Evolutionary conservation across 108 stramenopile species (phyloP), one percentile per base, ranked within the genome.

Genomic region (Fistulifera solaris): DNA sequence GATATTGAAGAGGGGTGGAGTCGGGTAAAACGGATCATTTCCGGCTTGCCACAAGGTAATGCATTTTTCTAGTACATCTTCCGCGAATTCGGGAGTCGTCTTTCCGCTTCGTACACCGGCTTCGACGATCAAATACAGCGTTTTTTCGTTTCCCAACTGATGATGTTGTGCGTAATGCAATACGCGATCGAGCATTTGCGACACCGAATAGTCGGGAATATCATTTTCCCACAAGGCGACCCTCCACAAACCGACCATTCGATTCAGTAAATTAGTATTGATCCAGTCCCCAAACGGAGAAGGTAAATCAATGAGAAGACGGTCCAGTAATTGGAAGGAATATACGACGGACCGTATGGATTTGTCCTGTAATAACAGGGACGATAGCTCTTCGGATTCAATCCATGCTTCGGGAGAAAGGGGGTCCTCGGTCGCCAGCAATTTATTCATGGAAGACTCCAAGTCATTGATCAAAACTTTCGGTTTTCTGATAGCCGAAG

Each of bases 201-300:
- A 45, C 4, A 11, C 44, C 4, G 21, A 21, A 21, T 21, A 45
- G 19, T 45, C 19, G 19, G 16, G 19, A 45, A 17, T 17, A 6
- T 45, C 44, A 21, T 45, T 21, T 11, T 17, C 16, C 44, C 44
- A 45, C 44, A 17, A 8, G 3, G 21, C 44, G 19, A 45, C 44
- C 21, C 44, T 45, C 44, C 44, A 45, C 16, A 19, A 6, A 21
- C 21, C 21, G 21, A 45, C 19, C 21, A 45, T 45, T 17, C 44
- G 44, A 45, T 45, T 45, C 7, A 45, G 44, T 21, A 45, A 45
- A 21, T 17, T 45, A 4, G 44, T 45, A 11, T 45, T 11, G 21
- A 45, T 45, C 44, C 44, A 45, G 44, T 17, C 16, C 44, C 16
- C 21, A 45, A 45, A 45, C 3, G 16, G 21, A 45, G 16, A 45